These are phyloP conservation scores for Solanum chilense DNA, from an alignment of 257 asterid genomes.

Conservation along the genomic window DNA sequence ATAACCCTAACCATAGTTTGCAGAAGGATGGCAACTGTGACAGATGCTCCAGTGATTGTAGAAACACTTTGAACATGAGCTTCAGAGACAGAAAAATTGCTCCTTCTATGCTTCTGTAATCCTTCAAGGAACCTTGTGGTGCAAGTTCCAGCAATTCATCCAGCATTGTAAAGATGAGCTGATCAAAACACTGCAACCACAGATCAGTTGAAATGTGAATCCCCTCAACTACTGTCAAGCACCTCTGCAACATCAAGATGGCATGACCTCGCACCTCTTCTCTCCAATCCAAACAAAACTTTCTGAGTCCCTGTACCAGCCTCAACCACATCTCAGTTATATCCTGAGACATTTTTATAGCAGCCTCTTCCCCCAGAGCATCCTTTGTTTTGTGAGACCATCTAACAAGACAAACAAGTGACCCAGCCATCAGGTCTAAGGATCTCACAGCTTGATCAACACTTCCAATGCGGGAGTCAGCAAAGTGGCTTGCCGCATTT, in stretches of 20 bases:
- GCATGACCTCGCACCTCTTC: conserved; percentile 87
- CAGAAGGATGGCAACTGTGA: conserved; percentile 45
- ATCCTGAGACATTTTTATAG: conserved; percentile 61
- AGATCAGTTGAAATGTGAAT: conserved; percentile 44
- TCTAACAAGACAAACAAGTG: conserved; percentile 55
- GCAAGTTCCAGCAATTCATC: conserved; percentile 59
- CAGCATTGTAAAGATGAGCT: conserved; percentile 57
- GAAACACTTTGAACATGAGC: conserved; percentile 52
- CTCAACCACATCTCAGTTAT: conserved; percentile 96
- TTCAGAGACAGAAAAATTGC: conserved; percentile 56
- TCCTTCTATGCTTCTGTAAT: conserved; percentile 69
- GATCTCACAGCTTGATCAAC: conserved; percentile 64
- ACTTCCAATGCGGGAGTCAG: conserved; percentile 75
- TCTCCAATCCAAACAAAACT: conserved; percentile 66
- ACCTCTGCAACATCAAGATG: conserved; percentile 52
- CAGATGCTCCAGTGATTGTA: conserved; percentile 49
- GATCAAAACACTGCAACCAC: conserved; percentile 73
- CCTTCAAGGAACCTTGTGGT: conserved; percentile 54
- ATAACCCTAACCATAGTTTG: conserved; percentile 57
- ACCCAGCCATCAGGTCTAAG: conserved; percentile 82
- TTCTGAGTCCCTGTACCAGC: conserved; percentile 70
- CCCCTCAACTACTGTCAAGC: conserved; percentile 61
- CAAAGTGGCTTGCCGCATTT: conserved; percentile 84
- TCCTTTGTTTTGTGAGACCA: conserved; percentile 71
- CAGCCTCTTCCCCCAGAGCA: conserved; percentile 55